Conservation (phyloP, 371 early-diverging fungal genomes). For the Zychaea mexicana region DNA sequence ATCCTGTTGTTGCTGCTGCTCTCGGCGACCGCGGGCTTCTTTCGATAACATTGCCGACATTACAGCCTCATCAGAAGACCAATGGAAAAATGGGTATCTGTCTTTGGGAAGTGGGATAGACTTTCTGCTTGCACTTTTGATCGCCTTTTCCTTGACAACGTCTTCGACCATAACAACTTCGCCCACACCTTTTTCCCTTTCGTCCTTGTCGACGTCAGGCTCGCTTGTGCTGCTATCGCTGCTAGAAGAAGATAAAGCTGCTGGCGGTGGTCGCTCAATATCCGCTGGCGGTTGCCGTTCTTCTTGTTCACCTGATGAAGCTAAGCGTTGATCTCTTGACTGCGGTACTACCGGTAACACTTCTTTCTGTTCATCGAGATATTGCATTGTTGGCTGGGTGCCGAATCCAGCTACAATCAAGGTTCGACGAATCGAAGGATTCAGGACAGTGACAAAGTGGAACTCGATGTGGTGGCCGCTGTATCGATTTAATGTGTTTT, state of each 20-base stretch:
- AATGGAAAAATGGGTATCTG: slow-evolving; percentile 53
- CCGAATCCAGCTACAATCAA: slow-evolving; percentile 50
- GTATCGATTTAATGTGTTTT: slow-evolving; percentile 51
- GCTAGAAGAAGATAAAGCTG: not conserved
- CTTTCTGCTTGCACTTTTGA: not conserved
- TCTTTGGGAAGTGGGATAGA: slow-evolving; percentile 18
- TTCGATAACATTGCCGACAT: slow-evolving; percentile 25
- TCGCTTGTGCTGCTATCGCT: not conserved
- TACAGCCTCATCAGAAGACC: slow-evolving; percentile 48
- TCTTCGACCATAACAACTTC: not conserved
- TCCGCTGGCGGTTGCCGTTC: not conserved
- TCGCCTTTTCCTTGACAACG: not conserved
- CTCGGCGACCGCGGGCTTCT: not conserved
- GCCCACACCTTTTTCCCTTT: not conserved
- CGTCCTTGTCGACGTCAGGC: not conserved
- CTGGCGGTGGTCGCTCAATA: not conserved
- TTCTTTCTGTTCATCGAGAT: slow-evolving; percentile 18
- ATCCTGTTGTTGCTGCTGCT: not conserved
- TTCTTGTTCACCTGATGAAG: slow-evolving; percentile 26
- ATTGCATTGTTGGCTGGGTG: slow-evolving; percentile 16
- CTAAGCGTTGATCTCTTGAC: slow-evolving; percentile 18
- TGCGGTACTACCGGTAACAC: slow-evolving; percentile 47
- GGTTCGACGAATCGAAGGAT: slow-evolving; percentile 36
- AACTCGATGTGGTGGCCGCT: slow-evolving; percentile 54
- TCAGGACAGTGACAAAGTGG: slow-evolving; percentile 49